Evolutionary conservation across 176 grass and related monocot genomes (phyloP).

Genomic region (Ensete glaucum): DNA sequence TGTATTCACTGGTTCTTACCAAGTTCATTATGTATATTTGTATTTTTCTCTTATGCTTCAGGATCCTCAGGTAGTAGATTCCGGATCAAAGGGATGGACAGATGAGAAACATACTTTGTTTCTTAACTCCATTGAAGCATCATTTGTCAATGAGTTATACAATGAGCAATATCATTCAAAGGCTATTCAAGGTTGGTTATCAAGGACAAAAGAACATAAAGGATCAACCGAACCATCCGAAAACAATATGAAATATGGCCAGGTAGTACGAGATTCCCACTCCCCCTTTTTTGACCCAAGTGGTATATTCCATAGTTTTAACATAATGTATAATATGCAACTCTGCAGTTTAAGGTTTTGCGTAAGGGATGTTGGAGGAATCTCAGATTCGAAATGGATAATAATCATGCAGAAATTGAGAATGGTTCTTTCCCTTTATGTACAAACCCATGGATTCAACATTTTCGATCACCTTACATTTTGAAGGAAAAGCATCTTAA

Average conservation of each 20-base stretch:
- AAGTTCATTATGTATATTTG: constrained; percentile 1
- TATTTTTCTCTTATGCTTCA: constrained; percentile 27
- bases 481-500: constrained; percentile 6
- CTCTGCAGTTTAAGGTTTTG: constrained; percentile 57
- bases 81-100: constrained; percentile 56
- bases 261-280: constrained; percentile 1
- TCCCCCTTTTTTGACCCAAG: too few species aligned
- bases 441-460: constrained; percentile 53
- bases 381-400: constrained; percentile 32
- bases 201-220: constrained; percentile 15
- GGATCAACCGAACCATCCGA: constrained; percentile 15
- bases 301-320: neutral
- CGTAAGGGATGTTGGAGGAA: constrained; percentile 43
- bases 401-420: constrained; percentile 7
- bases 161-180: constrained; percentile 27
- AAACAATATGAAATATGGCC: constrained; percentile 11
- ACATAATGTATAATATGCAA: constrained; percentile 1
- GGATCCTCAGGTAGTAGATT: constrained; percentile 30
- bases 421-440: constrained; percentile 23
- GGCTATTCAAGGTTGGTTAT: constrained; percentile 24
- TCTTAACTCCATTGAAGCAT: constrained; percentile 65
- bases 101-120: constrained; percentile 78
- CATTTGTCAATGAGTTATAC: constrained; percentile 50
- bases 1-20: too few species aligned
- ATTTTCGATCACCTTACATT: constrained; percentile 30